Base-by-base conservation (phyloP, 164 flowering plant species). In the Magnolia changhungtana region DNA sequence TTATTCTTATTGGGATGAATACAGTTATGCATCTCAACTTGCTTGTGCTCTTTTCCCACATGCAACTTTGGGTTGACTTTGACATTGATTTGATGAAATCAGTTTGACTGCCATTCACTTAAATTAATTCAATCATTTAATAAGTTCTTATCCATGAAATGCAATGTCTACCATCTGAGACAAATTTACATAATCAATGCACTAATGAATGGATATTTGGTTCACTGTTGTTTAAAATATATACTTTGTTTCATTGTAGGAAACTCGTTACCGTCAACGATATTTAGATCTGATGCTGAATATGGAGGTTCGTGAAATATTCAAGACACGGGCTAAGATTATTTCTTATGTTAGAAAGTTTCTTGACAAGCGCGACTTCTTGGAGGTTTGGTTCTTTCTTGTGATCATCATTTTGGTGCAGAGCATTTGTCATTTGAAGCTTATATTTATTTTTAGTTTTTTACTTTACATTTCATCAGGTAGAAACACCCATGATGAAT, bases 401-500 rank as follows among this genome's bases (percentile, higher is more conserved):
- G n/a, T 21, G 29, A 24, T 24, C 16, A 7, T 66, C 16, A 8
- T 66, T 66, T 66, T 21, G 8, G 13, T 14, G 7, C 9, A 10
- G 4, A 8, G 29, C 21, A 21, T 66, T 65, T 21, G 68, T 65
- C 20, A 27, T 65, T 66, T 66, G 31, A 21, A 24, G 16, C 71
- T 14, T 68, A 29, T 8, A 68, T 13, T 29, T 50, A 27, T 55
- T 19, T 45, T 71, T 11, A 55, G 67, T 10, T 67, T 70, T 16
- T 19, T 21, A 37, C 58, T 72, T 65, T 7, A 65, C 63, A 51
- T 49, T 21, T 27, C 49, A 24, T 72, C 73, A 96, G 99, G 99
- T 96, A 77, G 99, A 96, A 85, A 96, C 99, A 13, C 99, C 99
- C 1, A 96, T 94, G 96, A 91, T 96, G 99, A 94, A 90, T 85